Conservation (phyloP, 208 protist species). For the Trypanosomatidae sp. region DNA sequence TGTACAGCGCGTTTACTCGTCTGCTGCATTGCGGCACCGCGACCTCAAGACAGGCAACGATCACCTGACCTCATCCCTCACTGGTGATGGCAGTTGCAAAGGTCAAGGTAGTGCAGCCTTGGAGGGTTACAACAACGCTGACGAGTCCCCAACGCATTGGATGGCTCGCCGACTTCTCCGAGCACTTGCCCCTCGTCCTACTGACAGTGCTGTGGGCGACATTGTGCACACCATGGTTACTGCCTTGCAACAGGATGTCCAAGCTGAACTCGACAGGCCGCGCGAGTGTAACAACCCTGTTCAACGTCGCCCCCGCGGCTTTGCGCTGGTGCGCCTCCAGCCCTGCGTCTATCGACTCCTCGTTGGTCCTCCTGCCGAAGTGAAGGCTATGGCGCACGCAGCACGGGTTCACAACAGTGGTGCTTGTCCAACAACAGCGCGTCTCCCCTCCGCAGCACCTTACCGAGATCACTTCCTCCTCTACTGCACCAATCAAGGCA, state of each 20-base stretch:
- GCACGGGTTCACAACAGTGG: not conserved
- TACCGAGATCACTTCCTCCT: conserved; percentile 18
- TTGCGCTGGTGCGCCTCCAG: conserved; percentile 32
- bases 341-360: conserved; percentile 46
- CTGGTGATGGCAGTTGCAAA: not conserved
- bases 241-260: conserved; percentile 37
- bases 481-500: not conserved
- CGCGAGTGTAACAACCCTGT: not conserved
- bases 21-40: not conserved
- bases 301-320: conserved; percentile 12
- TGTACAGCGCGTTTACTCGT: not conserved
- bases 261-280: conserved; percentile 5
- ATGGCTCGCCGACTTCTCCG: conserved; percentile 43
- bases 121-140: not conserved
- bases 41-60: not conserved
- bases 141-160: conserved; percentile 3
- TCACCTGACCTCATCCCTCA: not conserved
- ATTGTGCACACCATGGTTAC: conserved; percentile 78
- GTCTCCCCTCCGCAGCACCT: conserved; percentile 1
- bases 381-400: conserved; percentile 6
- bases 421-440: not conserved
- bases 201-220: conserved; percentile 45
- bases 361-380: conserved; percentile 17
- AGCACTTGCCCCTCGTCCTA: conserved; percentile 62
- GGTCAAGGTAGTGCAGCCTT: not conserved